Evolutionary conservation across 345 rosid species (phyloP).

Genomic region (Turnera subulata): DNA sequence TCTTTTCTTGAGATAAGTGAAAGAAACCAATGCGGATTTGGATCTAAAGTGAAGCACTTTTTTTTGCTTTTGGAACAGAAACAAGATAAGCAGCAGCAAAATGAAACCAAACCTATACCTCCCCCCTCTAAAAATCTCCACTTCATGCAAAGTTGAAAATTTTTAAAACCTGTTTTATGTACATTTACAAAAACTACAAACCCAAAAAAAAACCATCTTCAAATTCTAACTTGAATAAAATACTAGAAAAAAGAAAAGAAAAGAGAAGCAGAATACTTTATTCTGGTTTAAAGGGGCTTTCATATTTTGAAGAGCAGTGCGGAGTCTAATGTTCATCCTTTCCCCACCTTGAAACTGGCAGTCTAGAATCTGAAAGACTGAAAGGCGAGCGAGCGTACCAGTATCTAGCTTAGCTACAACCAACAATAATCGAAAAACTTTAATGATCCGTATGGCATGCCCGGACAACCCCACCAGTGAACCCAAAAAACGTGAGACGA

Average conservation of each 20-base stretch:
- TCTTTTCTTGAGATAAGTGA: constrained; percentile 58
- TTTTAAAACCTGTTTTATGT: neutral
- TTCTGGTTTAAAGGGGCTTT: constrained; percentile 56
- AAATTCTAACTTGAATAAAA: constrained; percentile 10
- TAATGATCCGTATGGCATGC: no score
- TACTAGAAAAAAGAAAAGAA: constrained; percentile 6
- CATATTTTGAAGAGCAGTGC: no score
- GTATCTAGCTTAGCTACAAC: no score
- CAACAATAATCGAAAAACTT: no score
- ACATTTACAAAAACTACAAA: neutral
- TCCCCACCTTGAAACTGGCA: no score
- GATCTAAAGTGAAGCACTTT: constrained; percentile 41
- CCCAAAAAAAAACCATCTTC: constrained; percentile 7
- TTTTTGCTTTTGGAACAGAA: constrained; percentile 17
- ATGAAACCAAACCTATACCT: neutral
- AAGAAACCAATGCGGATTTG: constrained; percentile 43
- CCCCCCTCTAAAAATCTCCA: no score
- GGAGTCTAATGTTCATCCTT: constrained; percentile 72
- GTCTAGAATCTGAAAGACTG: no score
- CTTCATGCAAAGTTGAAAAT: neutral
- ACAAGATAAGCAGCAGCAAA: neutral
- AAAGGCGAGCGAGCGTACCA: no score
- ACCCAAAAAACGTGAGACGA: no score
- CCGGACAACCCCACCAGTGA: no score
- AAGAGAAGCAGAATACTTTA: constrained; percentile 28